Evolutionary conservation across 345 rosid genomes (phyloP), one percentile per base, ranked within the genome.

Genomic region (Durio zibethinus): DNA sequence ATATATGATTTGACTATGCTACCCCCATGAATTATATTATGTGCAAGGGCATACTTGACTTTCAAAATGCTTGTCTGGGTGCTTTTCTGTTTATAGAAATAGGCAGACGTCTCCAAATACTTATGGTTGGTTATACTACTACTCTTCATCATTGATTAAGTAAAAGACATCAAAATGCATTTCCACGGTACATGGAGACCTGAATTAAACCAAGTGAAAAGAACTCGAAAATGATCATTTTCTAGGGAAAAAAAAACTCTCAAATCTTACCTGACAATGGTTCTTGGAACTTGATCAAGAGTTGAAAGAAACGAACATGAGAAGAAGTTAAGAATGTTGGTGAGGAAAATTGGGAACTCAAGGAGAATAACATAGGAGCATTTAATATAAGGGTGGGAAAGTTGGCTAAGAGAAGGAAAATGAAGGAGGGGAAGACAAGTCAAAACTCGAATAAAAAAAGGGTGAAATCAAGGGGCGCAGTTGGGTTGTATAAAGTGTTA

Each of bases 381-480:
- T 65, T 40, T 35, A 20, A 27, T 38, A n/a, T 23, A 53, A 45
- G 66, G 10, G 3, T 8, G 42, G 14, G 4, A 23, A 0, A 31
- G 63, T 56, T 23, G 45, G 76, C n/a, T 47, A 71, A n/a, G n/a
- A 33, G 25, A 25, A 10, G 33, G 47, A 7, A 52, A 67, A 25
- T 4, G 7, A 4, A 71, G 21, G 45, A 4, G 18, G 15, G 27
- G 56, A 43, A 31, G 7, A 47, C 5, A 74, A 62, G 82, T 82
- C 78, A 72, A 74, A 74, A 33, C 61, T 27, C 23, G 3, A 1
- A 18, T 0, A 8, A 72, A 36, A 21, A 38, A 20, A 23, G 11
- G 52, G 21, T 56, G 83, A 83, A 85, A 82, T 25, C 90, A 15
- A 50, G 82, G 90, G 90, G 87, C 86, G 83, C 50, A 27, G 68